These are phyloP conservation scores for Phaeomoniella chlamydospora DNA, from an alignment of 2,329 filamentous ascomycete genomes.

Conservation along the genomic window DNA sequence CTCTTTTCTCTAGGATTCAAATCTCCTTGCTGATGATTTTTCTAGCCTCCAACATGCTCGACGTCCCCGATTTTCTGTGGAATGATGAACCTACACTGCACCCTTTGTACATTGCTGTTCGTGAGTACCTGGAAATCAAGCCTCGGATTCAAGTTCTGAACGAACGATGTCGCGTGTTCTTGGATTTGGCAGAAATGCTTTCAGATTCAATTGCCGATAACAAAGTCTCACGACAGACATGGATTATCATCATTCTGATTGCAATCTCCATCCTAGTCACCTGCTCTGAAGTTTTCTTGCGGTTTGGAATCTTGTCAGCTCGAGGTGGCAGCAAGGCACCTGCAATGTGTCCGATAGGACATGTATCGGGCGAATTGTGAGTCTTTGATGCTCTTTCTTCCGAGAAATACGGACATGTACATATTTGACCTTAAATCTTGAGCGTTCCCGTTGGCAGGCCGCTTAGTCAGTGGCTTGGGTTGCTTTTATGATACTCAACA, in stretches of 20 bases:
- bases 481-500: no score
- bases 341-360: conserved; percentile 1
- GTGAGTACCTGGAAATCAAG: conserved; percentile 96
- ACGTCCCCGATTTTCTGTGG: conserved; percentile 97
- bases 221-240: conserved; percentile 82
- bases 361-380: not conserved
- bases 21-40: conserved; percentile 8
- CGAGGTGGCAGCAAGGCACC: conserved; percentile 6
- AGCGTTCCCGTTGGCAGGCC: no score
- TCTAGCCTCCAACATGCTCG: conserved; percentile 81
- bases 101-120: conserved; percentile 83
- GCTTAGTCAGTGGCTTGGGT: no score
- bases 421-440: no score
- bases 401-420: no score
- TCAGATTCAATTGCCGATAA: conserved; percentile 84
- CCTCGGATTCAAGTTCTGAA: conserved; percentile 93
- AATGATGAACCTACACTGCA: conserved; percentile 90
- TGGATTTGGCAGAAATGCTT: conserved; percentile 89
- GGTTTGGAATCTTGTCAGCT: conserved; percentile 58
- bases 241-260: conserved; percentile 95
- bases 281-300: conserved; percentile 71
- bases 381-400: no score
- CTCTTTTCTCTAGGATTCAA: not conserved
- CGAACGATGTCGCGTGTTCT: conserved; percentile 88
- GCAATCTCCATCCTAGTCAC: conserved; percentile 83